Base-by-base conservation (phyloP, 768 basidiomycete genomes). In the Rubroboletus pulcherrimus region DNA sequence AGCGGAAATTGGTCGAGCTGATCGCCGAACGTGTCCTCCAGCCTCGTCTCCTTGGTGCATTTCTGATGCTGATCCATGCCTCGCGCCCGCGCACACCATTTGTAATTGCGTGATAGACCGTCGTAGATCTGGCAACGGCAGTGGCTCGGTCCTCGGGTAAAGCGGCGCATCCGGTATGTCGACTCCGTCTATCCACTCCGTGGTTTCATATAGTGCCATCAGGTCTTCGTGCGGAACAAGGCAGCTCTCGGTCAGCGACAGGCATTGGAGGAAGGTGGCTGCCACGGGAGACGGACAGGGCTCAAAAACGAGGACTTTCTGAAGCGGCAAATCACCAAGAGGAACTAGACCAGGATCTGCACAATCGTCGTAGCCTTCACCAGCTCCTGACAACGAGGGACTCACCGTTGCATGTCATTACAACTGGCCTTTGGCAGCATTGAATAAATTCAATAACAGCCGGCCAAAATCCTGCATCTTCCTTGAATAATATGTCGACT, bases 401-500 rank as follows among this genome's bases (percentile, higher is more conserved):
- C 65, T 70, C 65, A 94, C 96, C 94, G 63, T 95, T 97, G 72
- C 97, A 98, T 51, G 96, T 98, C 74, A 93, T 81, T 49, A 99
- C 81, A 40, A 99, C 88, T 7, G 97, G 96, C 53, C 97, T 77
- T 62, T 82, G 84, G 61, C 92, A 92, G 17, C 89, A 81, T 57
- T 81, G 84, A 66, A 98, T 93, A 56, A 99, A 80, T 53, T 83
- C 80, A 9, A 88, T 77, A 29, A 98, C 82, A 2, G 88, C 82
- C 15, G 86, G 78, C 92, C 92, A 96, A 71, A 94, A 98, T 60
- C 84, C 87, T 33, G 70, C 67, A 73, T 95, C 97, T 47, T 93
- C 91, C 57, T 83, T 85, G 74, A 86, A 99, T 45, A 98, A 75
- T 40, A 98, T 83, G 71, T 99, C 97, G 7, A 93, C 96, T 68